Base-by-base conservation (phyloP, 257 asterid species). In the Marsdenia floribunda region DNA sequence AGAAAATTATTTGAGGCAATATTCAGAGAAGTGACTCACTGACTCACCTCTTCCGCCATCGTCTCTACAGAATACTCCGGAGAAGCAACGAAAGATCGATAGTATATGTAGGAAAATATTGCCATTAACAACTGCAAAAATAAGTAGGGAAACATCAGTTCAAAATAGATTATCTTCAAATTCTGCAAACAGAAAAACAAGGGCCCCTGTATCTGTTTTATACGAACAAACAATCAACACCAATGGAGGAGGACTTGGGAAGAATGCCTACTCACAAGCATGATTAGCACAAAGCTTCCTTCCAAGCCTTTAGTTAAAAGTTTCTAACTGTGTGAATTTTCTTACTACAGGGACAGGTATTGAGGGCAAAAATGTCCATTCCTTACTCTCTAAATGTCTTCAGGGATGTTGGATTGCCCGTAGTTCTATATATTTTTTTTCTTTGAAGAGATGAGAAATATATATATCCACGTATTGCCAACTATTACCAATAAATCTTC, bases 101-200 rank as follows among this genome's bases (percentile, higher is more conserved):
- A 85, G 57, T 89, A 89, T 55, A 89, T 87, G 79, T 87, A 89
- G 38, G 87, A 83, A 83, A 87, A 89, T 79, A 89, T 80, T 29
- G 90, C 96, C 90, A 87, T 87, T 80, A 89, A 90, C 96, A 89
- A 86, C 91, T 89, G 88, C 77, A 71, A 19, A 19, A 46, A 33
- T 76, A 33, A 68, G 24, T 57, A 52, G 16, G 57, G 54, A 49
- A 46, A 49, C 15, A 49, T 49, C 54, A 49, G 16, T 49, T 49
- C 15, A 9, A 10, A 49, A 49, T 55, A 38, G 42, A 38, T 38
- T 38, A 38, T 38, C 9, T 19, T 18, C n/a, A 22, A n/a, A 57
- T n/a, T 57, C 12, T n/a, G 67, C n/a, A 29, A 29, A 52, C 18
- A 2, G 57, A 52, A 52, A 15, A 52, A 7, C 3, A 16, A 22